phyloP scores from a whole-genome alignment of 2,329 filamentous ascomycete species.

The Xylaria sp. region DNA sequence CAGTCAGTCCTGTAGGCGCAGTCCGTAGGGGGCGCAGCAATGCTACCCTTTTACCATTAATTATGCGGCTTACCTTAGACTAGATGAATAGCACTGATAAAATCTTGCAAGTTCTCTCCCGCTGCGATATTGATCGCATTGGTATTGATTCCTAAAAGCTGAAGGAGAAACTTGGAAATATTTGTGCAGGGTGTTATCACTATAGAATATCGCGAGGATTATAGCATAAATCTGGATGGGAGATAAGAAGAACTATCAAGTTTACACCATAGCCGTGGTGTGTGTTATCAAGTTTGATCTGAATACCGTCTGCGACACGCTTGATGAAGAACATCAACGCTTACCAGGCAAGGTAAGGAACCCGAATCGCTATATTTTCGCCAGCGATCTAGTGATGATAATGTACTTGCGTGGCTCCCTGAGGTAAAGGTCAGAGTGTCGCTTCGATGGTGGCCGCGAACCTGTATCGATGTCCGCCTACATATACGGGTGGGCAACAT shows the following conservation, averaged over 20 bases:
- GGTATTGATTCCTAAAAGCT: background rate
- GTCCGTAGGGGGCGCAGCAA: background rate
- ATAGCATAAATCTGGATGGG: background rate
- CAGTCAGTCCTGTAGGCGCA: background rate
- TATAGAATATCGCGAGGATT: background rate
- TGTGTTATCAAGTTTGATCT: constrained; percentile 44
- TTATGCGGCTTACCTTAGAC: too few relatives aligned
- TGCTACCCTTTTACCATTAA: too few relatives aligned
- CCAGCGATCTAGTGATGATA: constrained; percentile 42
- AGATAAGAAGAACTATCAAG: constrained; percentile 25
- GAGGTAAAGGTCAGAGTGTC: constrained; percentile 42
- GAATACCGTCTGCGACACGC: constrained; percentile 39
- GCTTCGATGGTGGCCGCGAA: constrained; percentile 43
- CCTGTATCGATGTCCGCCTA: constrained; percentile 38
- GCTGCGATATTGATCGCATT: background rate
- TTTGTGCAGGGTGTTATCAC: too few relatives aligned
- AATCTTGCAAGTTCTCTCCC: background rate
- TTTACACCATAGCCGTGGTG: constrained; percentile 44
- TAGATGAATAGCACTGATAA: background rate
- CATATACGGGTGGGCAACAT: constrained; percentile 31
- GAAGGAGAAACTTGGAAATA: background rate
- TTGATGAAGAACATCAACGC: constrained; percentile 43
- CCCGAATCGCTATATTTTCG: constrained; percentile 44
- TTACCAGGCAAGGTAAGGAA: constrained; percentile 37
- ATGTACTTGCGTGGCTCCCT: constrained; percentile 46